phyloP scores from a whole-genome alignment of 1,284 basidiomycete genomes.

The Ceratobasidium sp. region DNA sequence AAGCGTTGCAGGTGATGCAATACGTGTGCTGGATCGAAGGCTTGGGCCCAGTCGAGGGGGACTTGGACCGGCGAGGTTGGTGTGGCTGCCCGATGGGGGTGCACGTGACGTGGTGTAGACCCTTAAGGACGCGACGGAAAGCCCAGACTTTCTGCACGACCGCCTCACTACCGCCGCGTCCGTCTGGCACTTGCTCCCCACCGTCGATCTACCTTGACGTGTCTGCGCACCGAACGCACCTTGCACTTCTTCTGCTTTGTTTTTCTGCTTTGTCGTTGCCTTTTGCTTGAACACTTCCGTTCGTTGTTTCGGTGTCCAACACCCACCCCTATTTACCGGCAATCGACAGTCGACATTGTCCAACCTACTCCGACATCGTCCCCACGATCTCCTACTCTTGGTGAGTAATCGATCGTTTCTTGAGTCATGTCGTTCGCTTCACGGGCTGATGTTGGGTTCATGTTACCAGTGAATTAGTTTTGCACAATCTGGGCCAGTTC shows the following conservation, averaged over 20 bases:
- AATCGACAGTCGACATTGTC: conserved; percentile 34
- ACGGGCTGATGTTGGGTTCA: conserved; percentile 18
- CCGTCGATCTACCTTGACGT: conserved; percentile 11
- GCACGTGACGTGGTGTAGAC: conserved; percentile 31
- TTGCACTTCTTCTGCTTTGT: conserved; percentile 17
- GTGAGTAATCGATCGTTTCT: background rate
- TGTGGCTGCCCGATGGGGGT: background rate
- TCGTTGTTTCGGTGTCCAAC: conserved; percentile 43
- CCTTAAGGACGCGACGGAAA: conserved; percentile 43
- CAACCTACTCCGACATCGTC: conserved; percentile 6
- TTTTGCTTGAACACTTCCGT: conserved; percentile 37
- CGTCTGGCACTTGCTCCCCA: conserved; percentile 34
- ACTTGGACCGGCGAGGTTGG: background rate
- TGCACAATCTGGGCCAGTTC: conserved; percentile 20
- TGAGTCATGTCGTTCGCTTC: background rate
- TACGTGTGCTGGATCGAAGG: background rate
- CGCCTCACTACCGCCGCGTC: conserved; percentile 42
- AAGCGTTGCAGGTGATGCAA: background rate
- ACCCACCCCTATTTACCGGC: conserved; percentile 33
- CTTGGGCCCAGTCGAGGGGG: background rate
- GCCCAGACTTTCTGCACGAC: conserved; percentile 36
- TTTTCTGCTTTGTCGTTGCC: conserved; percentile 15
- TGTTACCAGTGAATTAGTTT: conserved; percentile 25
- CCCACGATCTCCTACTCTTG: background rate
- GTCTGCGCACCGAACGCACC: conserved; percentile 11